A percentile compares a stretch with the other conserved stretches of the same genome.
phyloP scores from a whole-genome alignment of 345 rosid species.

The Salix caprea region DNA sequence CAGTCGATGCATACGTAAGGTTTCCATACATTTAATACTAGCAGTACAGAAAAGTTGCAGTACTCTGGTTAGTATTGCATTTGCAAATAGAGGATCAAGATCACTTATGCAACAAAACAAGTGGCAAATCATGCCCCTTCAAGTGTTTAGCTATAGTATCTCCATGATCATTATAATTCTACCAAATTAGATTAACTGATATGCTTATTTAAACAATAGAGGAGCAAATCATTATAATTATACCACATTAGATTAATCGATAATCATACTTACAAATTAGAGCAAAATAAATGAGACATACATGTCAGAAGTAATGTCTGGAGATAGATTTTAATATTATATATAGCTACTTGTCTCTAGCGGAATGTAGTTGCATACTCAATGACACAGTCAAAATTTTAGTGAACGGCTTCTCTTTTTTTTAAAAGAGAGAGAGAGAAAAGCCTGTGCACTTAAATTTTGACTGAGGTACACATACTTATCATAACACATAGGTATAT shows the following conservation, averaged over 20 bases:
- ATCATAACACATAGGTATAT: background rate
- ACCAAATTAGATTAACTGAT: background rate
- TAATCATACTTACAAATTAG: background rate
- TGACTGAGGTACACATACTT: background rate
- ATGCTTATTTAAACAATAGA: background rate
- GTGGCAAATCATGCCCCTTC: no score
- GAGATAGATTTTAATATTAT: background rate
- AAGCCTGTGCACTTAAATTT: no score
- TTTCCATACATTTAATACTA: background rate
- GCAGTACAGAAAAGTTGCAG: background rate
- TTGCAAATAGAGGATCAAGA: background rate
- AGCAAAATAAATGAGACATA: background rate
- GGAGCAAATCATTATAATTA: background rate
- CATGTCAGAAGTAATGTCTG: background rate
- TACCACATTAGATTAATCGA: background rate
- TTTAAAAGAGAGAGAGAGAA: no score
- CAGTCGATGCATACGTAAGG: background rate
- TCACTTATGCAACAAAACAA: background rate
- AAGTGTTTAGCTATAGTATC: background rate
- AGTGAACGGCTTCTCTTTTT: no score
- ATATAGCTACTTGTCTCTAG: background rate
- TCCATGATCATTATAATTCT: background rate
- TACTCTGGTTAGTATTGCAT: background rate
- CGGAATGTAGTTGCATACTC: background rate
- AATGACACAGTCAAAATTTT: background rate